Evolutionary conservation across 345 rosid genomes (phyloP).

Genomic region (Lagerstroemia speciosa): DNA sequence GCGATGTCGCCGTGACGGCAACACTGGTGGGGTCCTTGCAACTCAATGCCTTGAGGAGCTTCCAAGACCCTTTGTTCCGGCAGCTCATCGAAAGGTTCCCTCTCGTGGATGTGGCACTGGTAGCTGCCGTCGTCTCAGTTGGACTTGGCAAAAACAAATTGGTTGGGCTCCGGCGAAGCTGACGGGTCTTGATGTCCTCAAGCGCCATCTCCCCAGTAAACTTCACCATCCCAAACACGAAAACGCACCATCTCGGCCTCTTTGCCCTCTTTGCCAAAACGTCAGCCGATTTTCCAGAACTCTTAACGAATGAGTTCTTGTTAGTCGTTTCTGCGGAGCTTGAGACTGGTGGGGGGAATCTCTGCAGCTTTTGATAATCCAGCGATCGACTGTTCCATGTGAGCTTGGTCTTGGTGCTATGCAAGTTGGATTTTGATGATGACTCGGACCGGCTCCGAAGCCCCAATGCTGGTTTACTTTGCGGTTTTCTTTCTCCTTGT

Average conservation of each 20-base stretch:
- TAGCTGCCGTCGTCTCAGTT: neutral
- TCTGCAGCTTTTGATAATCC: constrained; percentile 33
- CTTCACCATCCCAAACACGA: constrained; percentile 55
- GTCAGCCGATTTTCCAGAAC: constrained; percentile 12
- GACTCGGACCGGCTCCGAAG: constrained; percentile 47
- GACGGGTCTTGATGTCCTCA: constrained; percentile 58
- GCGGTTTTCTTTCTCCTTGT: neutral
- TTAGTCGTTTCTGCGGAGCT: constrained; percentile 15
- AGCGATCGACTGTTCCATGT: constrained; percentile 56
- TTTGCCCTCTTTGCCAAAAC: constrained; percentile 4
- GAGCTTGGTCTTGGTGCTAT: constrained; percentile 19
- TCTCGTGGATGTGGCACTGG: too few relatives aligned
- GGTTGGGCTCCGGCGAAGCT: constrained; percentile 41
- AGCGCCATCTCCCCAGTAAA: constrained; percentile 55
- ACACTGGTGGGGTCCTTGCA: constrained; percentile 52
- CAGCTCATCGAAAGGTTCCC: constrained; percentile 17
- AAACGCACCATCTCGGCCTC: constrained; percentile 53
- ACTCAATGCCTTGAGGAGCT: constrained; percentile 49
- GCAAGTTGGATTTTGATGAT: constrained; percentile 34
- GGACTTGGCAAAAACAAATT: constrained; percentile 25
- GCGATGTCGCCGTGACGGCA: constrained; percentile 48
- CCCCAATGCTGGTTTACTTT: neutral
- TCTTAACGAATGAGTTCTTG: constrained; percentile 19
- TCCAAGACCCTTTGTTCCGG: constrained; percentile 36
- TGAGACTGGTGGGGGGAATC: constrained; percentile 9